Evolutionary conservation across 306 rosid species (phyloP).

Genomic region (Betula pendula): DNA sequence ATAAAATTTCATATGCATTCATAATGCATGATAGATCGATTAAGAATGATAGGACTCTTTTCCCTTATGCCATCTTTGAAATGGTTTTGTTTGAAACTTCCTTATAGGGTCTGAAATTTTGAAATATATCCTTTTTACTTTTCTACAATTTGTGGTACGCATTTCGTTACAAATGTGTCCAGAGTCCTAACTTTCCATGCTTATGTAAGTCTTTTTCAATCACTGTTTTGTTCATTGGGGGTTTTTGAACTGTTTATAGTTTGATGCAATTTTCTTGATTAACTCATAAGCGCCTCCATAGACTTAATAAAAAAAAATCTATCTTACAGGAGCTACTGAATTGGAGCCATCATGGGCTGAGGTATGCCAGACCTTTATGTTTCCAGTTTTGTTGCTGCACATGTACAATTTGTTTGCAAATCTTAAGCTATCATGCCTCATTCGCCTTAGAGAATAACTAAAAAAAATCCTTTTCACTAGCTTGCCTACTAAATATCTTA

Average conservation of each 20-base stretch:
- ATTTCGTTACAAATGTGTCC: background rate
- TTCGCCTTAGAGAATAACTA: background rate
- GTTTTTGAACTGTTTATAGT: conserved; percentile 15
- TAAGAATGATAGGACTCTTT: background rate
- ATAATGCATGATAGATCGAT: background rate
- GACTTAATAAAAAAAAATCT: conserved; percentile 20
- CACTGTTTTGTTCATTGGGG: background rate
- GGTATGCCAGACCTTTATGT: conserved; percentile 42
- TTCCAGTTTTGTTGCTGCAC: background rate
- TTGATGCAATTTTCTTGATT: background rate
- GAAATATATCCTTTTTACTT: background rate
- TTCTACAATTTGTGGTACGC: background rate
- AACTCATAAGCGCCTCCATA: conserved; percentile 3
- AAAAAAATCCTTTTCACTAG: background rate
- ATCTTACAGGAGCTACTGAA: conserved; percentile 75
- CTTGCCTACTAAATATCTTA: background rate
- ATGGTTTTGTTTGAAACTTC: background rate
- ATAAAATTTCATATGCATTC: background rate
- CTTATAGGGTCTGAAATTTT: background rate
- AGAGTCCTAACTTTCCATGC: background rate
- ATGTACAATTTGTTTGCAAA: background rate
- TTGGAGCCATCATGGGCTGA: conserved; percentile 94
- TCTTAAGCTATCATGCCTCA: background rate
- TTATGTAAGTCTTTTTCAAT: background rate
- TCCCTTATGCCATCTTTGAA: background rate